phyloP scores from a whole-genome alignment of 768 basidiomycete genomes.

The Auricularia auricula-judae region DNA sequence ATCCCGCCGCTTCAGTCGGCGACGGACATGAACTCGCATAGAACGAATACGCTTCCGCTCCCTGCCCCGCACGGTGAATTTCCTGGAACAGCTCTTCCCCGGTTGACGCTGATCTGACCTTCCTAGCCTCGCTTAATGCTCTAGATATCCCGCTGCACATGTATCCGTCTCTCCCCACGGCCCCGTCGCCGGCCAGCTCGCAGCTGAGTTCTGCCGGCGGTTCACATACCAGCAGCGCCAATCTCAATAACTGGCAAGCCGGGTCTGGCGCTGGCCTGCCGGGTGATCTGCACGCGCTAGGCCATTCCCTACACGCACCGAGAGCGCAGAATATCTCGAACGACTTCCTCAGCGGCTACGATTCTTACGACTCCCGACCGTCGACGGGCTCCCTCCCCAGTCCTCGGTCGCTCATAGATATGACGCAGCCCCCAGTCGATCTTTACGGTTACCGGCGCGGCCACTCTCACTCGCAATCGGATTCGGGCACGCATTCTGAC shows the following conservation, averaged over 20 bases:
- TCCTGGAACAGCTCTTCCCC: background rate
- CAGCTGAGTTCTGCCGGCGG: background rate
- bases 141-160: background rate
- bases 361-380: background rate
- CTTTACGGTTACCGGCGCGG: background rate
- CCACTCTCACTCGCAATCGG: constrained; percentile 2
- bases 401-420: background rate
- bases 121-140: background rate
- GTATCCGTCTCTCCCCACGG: background rate
- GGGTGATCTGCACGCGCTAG: background rate
- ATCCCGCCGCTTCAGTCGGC: background rate
- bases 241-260: background rate
- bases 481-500: background rate
- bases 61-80: background rate
- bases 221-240: background rate
- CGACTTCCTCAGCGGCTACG: background rate
- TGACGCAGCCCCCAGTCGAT: constrained; percentile 1
- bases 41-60: background rate
- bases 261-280: background rate
- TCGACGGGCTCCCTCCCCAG: constrained; percentile 1
- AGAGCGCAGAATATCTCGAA: background rate
- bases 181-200: background rate
- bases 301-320: background rate
- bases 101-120: background rate
- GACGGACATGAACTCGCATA: background rate